These are phyloP conservation scores for Symbiodinium pilosum DNA, from an alignment of 73 alveolate species.

Conservation along the genomic window DNA sequence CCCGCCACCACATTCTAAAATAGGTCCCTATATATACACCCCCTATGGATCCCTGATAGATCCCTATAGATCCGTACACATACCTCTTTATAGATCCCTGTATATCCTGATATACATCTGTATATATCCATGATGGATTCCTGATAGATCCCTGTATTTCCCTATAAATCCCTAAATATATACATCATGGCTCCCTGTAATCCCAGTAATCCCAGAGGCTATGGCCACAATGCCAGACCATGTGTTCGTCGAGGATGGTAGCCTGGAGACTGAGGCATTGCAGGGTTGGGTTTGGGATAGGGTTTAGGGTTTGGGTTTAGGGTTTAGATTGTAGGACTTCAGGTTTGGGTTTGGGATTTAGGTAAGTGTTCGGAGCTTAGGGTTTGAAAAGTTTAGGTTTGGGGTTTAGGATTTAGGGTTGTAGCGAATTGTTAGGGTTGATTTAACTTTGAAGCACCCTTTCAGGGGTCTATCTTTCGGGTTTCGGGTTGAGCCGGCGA, in stretches of 20 bases:
- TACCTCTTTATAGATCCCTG: background rate
- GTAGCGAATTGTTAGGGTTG: too few relatives aligned
- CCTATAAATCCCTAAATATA: too few relatives aligned
- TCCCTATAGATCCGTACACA: background rate
- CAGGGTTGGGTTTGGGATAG: background rate
- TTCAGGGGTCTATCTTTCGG: too few relatives aligned
- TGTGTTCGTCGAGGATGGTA: constrained; percentile 69
- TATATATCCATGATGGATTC: too few relatives aligned
- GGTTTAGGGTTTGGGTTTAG: background rate
- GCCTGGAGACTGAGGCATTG: constrained; percentile 17
- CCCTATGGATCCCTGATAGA: too few relatives aligned
- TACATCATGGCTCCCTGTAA: too few relatives aligned
- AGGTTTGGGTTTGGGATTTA: background rate
- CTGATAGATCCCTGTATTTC: too few relatives aligned
- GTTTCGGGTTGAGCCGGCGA: too few relatives aligned
- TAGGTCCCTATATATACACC: too few relatives aligned
- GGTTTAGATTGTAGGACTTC: background rate
- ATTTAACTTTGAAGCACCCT: too few relatives aligned
- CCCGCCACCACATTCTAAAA: too few relatives aligned
- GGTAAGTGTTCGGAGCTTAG: background rate
- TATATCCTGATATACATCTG: too few relatives aligned
- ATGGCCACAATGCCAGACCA: constrained; percentile 72
- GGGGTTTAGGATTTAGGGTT: background rate
- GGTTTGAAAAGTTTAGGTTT: background rate
- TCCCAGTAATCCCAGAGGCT: constrained; percentile 22